Percentiles rank a stretch among this genome's conserved stretches.
These are phyloP conservation scores for Arabidopsis thaliana DNA, from an alignment of 345 rosid species.

Conservation along the genomic window DNA sequence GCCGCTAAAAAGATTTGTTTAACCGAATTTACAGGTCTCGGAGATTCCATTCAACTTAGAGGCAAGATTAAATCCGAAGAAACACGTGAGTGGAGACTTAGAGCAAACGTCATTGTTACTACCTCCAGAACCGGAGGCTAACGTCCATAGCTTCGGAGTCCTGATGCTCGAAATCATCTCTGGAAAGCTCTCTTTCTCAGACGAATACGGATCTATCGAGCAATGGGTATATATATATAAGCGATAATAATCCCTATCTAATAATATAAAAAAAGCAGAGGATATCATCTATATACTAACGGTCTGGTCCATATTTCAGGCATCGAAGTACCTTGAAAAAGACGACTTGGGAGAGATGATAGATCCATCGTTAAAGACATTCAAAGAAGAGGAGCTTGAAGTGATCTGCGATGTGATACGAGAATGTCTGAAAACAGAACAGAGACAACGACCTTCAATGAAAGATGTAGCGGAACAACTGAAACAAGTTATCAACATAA, in stretches of 20 bases:
- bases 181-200: slow-evolving; percentile 73
- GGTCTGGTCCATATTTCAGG: slow-evolving; percentile 52
- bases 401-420: slow-evolving; percentile 63
- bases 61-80: slow-evolving; percentile 44
- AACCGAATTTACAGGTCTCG: slow-evolving; percentile 56
- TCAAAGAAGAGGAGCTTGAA: slow-evolving; percentile 76
- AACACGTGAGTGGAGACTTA: slow-evolving; percentile 51
- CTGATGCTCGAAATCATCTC: slow-evolving; percentile 85
- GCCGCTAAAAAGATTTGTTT: not conserved
- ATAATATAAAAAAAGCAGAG: not conserved
- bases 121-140: slow-evolving; percentile 62
- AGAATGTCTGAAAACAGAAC: slow-evolving; percentile 65
- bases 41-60: slow-evolving; percentile 55
- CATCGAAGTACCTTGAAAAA: slow-evolving; percentile 58
- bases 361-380: slow-evolving; percentile 76
- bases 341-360: slow-evolving; percentile 53
- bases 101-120: slow-evolving; percentile 62
- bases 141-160: slow-evolving; percentile 73
- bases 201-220: slow-evolving; percentile 72
- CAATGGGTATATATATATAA: slow-evolving; percentile 72
- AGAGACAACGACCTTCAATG: slow-evolving; percentile 71
- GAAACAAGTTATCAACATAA: slow-evolving; percentile 58
- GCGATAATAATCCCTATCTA: slow-evolving; percentile 7
- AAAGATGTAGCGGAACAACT: slow-evolving; percentile 56
- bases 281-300: not conserved